Conservation (phyloP, 2,329 filamentous ascomycete species). For the Ophiostoma fasciatum region DNA sequence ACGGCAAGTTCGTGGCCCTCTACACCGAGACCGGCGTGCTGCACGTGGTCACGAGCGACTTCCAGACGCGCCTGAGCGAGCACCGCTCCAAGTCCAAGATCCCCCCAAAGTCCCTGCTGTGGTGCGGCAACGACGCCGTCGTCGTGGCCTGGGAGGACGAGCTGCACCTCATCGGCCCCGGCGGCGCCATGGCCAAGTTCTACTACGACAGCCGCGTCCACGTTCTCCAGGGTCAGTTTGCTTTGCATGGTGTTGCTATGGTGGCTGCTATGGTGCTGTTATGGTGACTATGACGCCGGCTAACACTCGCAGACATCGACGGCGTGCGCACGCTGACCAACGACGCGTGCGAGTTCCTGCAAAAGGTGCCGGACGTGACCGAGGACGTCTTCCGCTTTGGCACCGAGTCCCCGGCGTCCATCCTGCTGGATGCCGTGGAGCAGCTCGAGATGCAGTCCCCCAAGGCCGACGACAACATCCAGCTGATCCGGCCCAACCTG, state of each 20-base stretch:
- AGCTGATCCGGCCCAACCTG: constrained; percentile 74
- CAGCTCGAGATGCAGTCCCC: constrained; percentile 87
- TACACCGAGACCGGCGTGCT: constrained; percentile 76
- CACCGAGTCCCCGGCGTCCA: constrained; percentile 76
- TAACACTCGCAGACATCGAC: constrained; percentile 41
- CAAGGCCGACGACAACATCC: constrained; percentile 95
- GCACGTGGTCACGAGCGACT: constrained; percentile 90
- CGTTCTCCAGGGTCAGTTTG: constrained; percentile 58
- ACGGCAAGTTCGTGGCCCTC: constrained; percentile 74
- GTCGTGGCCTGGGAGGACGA: constrained; percentile 97
- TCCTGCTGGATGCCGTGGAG: constrained; percentile 84
- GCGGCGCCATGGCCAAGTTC: constrained; percentile 59
- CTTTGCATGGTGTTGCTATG: not conserved
- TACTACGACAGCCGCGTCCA: constrained; percentile 89
- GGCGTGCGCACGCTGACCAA: constrained; percentile 85
- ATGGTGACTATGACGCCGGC: no score
- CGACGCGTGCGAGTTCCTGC: constrained; percentile 92
- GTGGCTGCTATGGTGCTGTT: not conserved
- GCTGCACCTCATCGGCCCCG: constrained; percentile 81
- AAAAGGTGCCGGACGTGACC: constrained; percentile 75
- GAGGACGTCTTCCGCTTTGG: constrained; percentile 82
- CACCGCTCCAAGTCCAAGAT: constrained; percentile 81
- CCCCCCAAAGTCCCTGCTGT: constrained; percentile 73
- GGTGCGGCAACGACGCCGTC: constrained; percentile 92
- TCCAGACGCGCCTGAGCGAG: constrained; percentile 81